A percentile compares a stretch with the other conserved stretches of the same genome.
Conservation (phyloP, 2,329 filamentous ascomycete genomes). For the Verticillium longisporum region DNA sequence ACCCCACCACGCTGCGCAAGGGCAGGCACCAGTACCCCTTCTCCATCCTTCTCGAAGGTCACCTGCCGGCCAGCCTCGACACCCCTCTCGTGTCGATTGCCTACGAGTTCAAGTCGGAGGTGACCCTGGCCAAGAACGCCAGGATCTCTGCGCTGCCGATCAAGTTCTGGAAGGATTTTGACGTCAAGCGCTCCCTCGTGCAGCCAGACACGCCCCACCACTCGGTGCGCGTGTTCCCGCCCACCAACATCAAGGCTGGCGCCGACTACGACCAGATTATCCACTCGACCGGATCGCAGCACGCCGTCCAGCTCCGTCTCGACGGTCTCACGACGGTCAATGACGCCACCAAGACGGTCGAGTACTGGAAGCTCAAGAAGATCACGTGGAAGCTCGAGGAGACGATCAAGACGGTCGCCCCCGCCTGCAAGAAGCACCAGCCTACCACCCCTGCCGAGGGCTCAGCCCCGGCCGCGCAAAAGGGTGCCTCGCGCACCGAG, state of each 20-base stretch:
- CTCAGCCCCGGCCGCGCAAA: conserved; percentile 40
- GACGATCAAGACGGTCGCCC: conserved; percentile 69
- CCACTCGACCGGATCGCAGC: conserved; percentile 70
- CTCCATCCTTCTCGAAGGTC: conserved; percentile 76
- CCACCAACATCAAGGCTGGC: conserved; percentile 84
- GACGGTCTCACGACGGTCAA: conserved; percentile 68
- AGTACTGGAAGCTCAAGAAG: conserved; percentile 82
- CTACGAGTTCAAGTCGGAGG: conserved; percentile 70
- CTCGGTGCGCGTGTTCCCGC: conserved; percentile 90
- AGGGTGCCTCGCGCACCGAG: conserved; percentile 68
- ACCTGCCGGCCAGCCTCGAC: conserved; percentile 78
- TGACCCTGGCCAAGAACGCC: conserved; percentile 15
- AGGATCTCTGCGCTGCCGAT: neutral
- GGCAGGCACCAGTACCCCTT: conserved; percentile 77
- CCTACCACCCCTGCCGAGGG: conserved; percentile 19
- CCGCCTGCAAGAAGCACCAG: conserved; percentile 74
- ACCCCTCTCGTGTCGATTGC: conserved; percentile 65
- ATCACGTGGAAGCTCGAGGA: conserved; percentile 93
- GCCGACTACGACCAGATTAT: conserved; percentile 78
- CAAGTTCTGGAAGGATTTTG: conserved; percentile 35
- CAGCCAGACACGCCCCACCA: conserved; percentile 74
- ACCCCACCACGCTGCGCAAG: conserved; percentile 39
- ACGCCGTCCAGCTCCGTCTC: conserved; percentile 72
- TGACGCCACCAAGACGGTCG: conserved; percentile 62
- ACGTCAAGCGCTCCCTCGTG: conserved; percentile 70